phyloP scores from a whole-genome alignment of 805 yeast species.

The Ogataea naganishii region DNA sequence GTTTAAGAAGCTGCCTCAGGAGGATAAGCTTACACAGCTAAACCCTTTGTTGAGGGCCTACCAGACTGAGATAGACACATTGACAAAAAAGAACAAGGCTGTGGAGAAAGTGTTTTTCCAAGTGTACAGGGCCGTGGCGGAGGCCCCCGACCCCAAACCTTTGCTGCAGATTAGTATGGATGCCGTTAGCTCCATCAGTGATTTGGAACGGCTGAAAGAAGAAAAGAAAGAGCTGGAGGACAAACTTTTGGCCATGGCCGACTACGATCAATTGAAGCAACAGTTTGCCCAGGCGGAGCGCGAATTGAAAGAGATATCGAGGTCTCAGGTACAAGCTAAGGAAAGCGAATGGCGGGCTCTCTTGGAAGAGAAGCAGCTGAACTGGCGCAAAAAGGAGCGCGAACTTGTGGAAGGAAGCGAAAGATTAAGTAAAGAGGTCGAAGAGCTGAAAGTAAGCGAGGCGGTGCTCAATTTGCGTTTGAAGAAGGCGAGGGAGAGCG shows the following conservation, averaged over 20 bases:
- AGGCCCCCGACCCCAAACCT: conserved; percentile 91
- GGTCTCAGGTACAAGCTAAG: conserved; percentile 52
- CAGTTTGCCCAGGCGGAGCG: conserved; percentile 54
- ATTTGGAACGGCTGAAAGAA: conserved; percentile 38
- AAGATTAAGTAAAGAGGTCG: conserved; percentile 45
- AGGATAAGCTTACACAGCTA: conserved; percentile 55
- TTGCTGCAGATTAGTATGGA: conserved; percentile 63
- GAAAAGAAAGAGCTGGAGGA: conserved; percentile 47
- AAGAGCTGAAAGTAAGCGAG: conserved; percentile 54
- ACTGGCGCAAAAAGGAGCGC: conserved; percentile 54
- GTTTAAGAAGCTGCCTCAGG: conserved; percentile 65
- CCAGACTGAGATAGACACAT: conserved; percentile 79
- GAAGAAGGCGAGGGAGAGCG: conserved; percentile 35
- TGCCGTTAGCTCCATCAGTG: conserved; percentile 40
- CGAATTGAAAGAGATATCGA: conserved; percentile 45
- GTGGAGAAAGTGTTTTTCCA: conserved; percentile 70
- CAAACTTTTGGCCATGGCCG: conserved; percentile 56
- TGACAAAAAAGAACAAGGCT: conserved; percentile 68
- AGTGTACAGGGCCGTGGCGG: conserved; percentile 68
- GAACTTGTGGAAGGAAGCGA: conserved; percentile 42
- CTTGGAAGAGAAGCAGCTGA: conserved; percentile 64
- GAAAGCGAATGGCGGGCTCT: conserved; percentile 63
- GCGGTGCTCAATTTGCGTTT: conserved; percentile 59
- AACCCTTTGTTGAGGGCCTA: conserved; percentile 66
- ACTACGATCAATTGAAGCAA: conserved; percentile 67